phyloP scores from a whole-genome alignment of 306 rosid genomes.

The Vigna mungo region DNA sequence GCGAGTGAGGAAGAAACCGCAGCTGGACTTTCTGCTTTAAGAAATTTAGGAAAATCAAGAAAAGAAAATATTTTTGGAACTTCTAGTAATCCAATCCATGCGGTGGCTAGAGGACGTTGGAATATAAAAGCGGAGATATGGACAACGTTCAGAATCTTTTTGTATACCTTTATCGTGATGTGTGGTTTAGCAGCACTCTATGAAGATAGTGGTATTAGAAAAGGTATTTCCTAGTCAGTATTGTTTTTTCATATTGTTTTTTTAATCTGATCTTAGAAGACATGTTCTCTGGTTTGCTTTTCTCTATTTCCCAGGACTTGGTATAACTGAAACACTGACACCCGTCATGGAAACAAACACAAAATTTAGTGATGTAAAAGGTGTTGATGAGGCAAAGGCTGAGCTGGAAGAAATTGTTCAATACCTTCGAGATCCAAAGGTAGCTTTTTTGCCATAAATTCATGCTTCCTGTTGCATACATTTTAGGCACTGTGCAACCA shows the following conservation, averaged over 20 bases:
- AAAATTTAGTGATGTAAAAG: constrained; percentile 82
- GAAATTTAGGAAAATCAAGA: constrained; percentile 58
- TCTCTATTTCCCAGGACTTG: constrained; percentile 57
- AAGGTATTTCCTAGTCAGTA: constrained; percentile 59
- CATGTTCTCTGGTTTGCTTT: constrained; percentile 27
- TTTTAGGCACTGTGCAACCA: background rate
- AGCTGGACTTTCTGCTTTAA: constrained; percentile 62
- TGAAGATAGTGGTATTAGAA: constrained; percentile 86
- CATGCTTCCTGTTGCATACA: background rate
- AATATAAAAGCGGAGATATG: constrained; percentile 79
- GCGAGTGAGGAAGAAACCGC: constrained; percentile 60
- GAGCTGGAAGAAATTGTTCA: constrained; percentile 94
- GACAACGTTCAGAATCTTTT: constrained; percentile 74
- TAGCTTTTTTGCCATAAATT: constrained; percentile 36
- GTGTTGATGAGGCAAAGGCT: constrained; percentile 90
- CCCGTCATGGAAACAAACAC: constrained; percentile 82
- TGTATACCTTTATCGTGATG: constrained; percentile 67
- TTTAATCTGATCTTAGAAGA: constrained; percentile 19
- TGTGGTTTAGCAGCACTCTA: constrained; percentile 83
- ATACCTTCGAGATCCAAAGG: constrained; percentile 94
- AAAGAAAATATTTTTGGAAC: constrained; percentile 74
- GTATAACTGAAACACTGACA: constrained; percentile 68
- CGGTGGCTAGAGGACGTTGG: constrained; percentile 80
- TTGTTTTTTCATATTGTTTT: constrained; percentile 11
- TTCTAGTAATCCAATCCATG: constrained; percentile 75